Evolutionary conservation across 176 grass and related monocot genomes (phyloP), one percentile per base, ranked within the genome.

Genomic region (Pontederia crassipes): DNA sequence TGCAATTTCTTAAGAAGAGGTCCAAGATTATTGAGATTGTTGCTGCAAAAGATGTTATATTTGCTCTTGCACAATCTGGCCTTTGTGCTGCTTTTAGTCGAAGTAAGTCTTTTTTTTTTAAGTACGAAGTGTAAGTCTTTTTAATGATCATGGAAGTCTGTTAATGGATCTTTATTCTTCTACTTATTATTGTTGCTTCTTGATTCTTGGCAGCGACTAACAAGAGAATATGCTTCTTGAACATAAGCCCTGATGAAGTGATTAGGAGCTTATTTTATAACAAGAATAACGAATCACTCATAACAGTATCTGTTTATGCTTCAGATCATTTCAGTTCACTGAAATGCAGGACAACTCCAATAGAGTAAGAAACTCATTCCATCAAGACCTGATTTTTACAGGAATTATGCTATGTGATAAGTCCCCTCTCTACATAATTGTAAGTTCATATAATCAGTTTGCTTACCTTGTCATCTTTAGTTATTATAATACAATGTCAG

Each of bases 161-260:
- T 40, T 40, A 40, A 40, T 52, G 14, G 9, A 17, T 54, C 45
- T 40, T 63, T 16, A 2, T 58, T 49, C 13, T 28, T 59, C 17
- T 28, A 18, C 15, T 45, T 62, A 18, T 52, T 12, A 46, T 54
- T 53, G 13, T 12, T 2, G 17, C 52, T 48, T 72, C 62, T 12
- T 45, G 17, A 15, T 2, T 26, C 17, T 71, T 71, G 55, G 52
- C 57, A 73, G 70, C 27, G 16, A 62, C 47, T 11, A 74, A 74
- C 49, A 64, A 74, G 48, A 52, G 58, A 46, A 64, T 64, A 74
- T 74, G 59, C 49, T 64, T 55, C 16, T 28, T 73, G n/a, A 73
- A 73, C 40, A 29, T 52, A 71, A 55, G 17, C 13, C 59, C 28
- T 46, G 57, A 74, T 55, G 59, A 74, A 65, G 48, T 64, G n/a